These are phyloP conservation scores for Scheffersomyces stipitis DNA, from an alignment of 805 yeast genomes.

Conservation along the genomic window DNA sequence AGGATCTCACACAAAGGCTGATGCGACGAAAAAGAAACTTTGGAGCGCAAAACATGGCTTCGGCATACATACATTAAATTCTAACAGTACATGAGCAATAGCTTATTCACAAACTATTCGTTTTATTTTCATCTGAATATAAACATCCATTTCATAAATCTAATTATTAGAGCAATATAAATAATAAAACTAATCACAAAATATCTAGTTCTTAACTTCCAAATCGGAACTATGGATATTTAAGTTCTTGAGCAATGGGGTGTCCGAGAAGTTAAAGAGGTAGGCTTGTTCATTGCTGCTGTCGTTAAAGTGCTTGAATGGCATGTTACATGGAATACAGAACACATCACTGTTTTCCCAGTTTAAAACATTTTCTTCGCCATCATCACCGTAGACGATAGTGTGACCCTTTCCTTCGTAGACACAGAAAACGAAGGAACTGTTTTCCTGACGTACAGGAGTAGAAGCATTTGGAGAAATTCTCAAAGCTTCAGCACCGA, in stretches of 20 bases:
- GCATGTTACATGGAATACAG: constrained; percentile 11
- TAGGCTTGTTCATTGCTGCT: constrained; percentile 8
- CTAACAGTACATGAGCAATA: no score
- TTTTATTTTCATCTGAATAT: no score
- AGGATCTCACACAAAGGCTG: no score
- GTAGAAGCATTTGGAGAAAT: constrained; percentile 4
- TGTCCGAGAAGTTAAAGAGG: constrained; percentile 10
- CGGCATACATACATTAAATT: no score
- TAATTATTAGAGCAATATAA: no score
- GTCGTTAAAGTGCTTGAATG: constrained; percentile 9
- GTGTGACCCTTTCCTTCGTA: constrained; percentile 9
- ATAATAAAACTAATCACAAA: no score
- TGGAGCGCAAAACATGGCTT: no score
- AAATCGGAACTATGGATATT: constrained; percentile 8
- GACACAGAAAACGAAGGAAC: constrained; percentile 10
- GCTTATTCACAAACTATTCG: no score
- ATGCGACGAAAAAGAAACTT: no score
- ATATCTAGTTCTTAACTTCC: no score
- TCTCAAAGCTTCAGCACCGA: constrained; percentile 12
- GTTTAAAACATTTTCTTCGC: constrained; percentile 5
- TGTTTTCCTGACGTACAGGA: constrained; percentile 10
- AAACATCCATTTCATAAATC: no score
- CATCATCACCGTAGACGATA: constrained; percentile 5
- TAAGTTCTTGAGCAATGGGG: constrained; percentile 12
- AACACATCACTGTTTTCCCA: constrained; percentile 11